Conservation (phyloP, 768 basidiomycete genomes). For the Kwoniella heveanensis region DNA sequence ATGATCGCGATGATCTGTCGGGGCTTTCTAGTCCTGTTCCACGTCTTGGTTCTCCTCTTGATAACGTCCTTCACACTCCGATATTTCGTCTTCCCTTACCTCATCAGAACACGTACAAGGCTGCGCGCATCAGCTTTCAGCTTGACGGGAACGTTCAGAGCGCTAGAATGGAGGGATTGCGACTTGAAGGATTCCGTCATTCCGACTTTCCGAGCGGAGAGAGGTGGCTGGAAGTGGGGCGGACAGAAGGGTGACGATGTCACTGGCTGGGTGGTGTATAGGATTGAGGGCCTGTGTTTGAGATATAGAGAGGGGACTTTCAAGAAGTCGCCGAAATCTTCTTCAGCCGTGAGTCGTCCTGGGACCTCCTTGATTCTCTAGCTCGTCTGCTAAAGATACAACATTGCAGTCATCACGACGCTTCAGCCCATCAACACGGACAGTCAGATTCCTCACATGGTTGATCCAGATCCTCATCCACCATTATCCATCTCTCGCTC, state of each 20-base stretch:
- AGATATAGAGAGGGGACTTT: slow-evolving; percentile 4
- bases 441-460: slow-evolving; percentile 3
- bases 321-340: not conserved
- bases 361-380: no score
- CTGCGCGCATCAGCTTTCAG: slow-evolving; percentile 13
- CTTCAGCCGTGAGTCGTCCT: not conserved
- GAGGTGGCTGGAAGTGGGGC: slow-evolving; percentile 36
- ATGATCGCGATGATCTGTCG: not conserved
- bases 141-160: slow-evolving; percentile 22
- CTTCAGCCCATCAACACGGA: not conserved
- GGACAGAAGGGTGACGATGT: slow-evolving; percentile 28
- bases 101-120: slow-evolving; percentile 16
- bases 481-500: slow-evolving; percentile 33
- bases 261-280: slow-evolving; percentile 30
- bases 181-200: slow-evolving; percentile 10
- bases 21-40: not conserved
- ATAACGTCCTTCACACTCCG: slow-evolving; percentile 18
- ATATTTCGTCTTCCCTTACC: slow-evolving; percentile 27
- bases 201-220: slow-evolving; percentile 38
- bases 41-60: slow-evolving; percentile 10
- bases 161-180: slow-evolving; percentile 43
- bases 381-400: no score
- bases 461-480: slow-evolving; percentile 37
- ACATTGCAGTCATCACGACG: not conserved
- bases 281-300: slow-evolving; percentile 38